phyloP scores from a whole-genome alignment of 441 rosid species.

The Populus tomentosa region DNA sequence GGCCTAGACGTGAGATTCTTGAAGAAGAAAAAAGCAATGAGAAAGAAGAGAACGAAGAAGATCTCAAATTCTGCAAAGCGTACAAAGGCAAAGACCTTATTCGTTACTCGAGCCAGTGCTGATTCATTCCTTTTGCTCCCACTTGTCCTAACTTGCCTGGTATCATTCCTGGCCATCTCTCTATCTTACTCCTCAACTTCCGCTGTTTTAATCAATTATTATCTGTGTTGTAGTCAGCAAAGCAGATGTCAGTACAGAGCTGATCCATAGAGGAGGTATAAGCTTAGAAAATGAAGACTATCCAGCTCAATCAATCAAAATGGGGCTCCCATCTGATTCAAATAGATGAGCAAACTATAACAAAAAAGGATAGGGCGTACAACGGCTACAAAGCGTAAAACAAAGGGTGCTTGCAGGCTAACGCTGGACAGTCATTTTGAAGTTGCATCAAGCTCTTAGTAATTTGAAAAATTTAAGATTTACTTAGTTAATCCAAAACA shows the following conservation, averaged over 20 bases:
- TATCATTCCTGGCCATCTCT: conserved; percentile 38
- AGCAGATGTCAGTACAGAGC: neutral
- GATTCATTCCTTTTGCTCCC: conserved; percentile 45
- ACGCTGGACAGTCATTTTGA: neutral
- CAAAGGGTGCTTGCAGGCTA: neutral
- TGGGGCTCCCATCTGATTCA: neutral
- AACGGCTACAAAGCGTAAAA: neutral
- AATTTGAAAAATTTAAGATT: neutral
- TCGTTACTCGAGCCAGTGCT: conserved; percentile 43
- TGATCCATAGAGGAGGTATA: neutral
- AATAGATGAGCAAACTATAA: neutral
- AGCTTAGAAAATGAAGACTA: neutral
- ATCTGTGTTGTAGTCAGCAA: neutral
- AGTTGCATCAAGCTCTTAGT: neutral
- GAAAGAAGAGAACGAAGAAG: conserved; percentile 59
- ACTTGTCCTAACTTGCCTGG: conserved; percentile 31
- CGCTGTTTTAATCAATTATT: neutral
- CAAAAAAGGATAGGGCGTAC: neutral
- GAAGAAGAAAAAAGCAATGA: conserved; percentile 60
- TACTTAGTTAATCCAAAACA: neutral
- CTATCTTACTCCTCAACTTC: neutral
- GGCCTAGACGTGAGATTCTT: conserved; percentile 82
- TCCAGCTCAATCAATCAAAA: neutral
- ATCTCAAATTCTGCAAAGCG: conserved; percentile 80
- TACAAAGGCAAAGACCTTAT: conserved; percentile 41